Evolutionary conservation across 352 stramenopile genomes (phyloP), one percentile per base, ranked within the genome.

Genomic region (Albugo laibachii): DNA sequence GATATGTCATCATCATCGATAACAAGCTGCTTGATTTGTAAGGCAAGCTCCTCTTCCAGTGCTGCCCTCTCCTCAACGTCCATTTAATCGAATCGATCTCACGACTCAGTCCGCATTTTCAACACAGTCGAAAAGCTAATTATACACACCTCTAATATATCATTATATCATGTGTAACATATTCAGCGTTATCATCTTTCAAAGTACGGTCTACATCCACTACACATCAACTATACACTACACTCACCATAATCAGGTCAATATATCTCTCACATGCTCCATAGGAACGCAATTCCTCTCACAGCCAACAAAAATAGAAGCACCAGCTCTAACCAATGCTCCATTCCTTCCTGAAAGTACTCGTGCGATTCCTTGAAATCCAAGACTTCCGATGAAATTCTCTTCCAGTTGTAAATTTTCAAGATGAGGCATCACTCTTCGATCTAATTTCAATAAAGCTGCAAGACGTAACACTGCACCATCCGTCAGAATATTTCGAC

Each of bases 321-420:
- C 54, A 49, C 24, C 51, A 52, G 14, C 3, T 31, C 24, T 31
- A 8, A 31, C 24, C 8, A 31, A 31, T 8, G 24, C 24, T 8
- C 24, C 24, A 31, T 31, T 31, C 24, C 24, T 31, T 31, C 24
- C 24, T 10, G 59, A 67, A 3, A 79, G 34, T 11, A 63, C 59
- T 50, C 74, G 74, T 2, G 64, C 61, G 21, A 83, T 64, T 14
- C 65, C 66, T 34, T 72, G 57, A 42, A 80, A 80, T 13, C 69
- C 69, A n/a, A 68, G 58, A 20, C 62, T 66, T 5, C 66, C 70
- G 46, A 83, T 81, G 36, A 71, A 84, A 43, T 84, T 84, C 27
- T 79, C 72, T 20, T 69, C 52, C 14, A 84, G 52, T 27, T 63
- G 54, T 4, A 81, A 36, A 0, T 35, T 49, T 11, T 55, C 45